A percentile compares a stretch with the other conserved stretches of the same genome.
These are phyloP conservation scores for Aspergillus amoenus DNA, from an alignment of 2,329 filamentous ascomycete species.

Conservation along the genomic window DNA sequence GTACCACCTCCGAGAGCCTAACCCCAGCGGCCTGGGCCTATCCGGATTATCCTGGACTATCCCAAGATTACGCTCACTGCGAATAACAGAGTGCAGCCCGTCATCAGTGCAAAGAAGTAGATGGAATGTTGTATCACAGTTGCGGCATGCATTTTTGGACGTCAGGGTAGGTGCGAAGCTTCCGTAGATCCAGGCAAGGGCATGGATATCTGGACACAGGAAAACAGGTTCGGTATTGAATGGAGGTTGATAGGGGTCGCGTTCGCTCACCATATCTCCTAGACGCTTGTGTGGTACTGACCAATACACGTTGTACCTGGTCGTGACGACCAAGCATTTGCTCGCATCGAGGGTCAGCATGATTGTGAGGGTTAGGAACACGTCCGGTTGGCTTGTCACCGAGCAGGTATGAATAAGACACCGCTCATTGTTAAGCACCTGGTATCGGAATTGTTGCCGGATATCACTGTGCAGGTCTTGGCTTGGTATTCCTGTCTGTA, in stretches of 20 bases:
- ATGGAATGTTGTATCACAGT: not conserved
- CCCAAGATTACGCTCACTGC: not conserved
- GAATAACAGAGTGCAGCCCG: not conserved
- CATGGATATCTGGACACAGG: not conserved
- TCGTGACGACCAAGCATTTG: slow-evolving; percentile 1
- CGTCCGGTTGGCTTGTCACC: slow-evolving; percentile 3
- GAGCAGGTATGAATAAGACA: not conserved
- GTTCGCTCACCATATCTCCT: not conserved
- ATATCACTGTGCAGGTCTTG: not conserved
- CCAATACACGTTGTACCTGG: not conserved
- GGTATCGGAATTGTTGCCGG: not conserved
- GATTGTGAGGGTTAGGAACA: not conserved
- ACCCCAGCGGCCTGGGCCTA: not conserved
- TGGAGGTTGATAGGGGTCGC: not conserved
- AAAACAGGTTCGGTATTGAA: not conserved
- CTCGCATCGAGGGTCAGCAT: not conserved
- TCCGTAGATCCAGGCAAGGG: not conserved
- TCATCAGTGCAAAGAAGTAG: not conserved
- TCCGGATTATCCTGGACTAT: not conserved
- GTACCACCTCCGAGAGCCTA: not conserved
- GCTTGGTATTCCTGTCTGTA: not conserved
- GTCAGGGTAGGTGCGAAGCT: no score
- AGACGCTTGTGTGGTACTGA: not conserved
- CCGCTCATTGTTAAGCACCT: not conserved
- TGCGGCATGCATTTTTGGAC: not conserved